A percentile compares a stretch with the other conserved stretches of the same genome.
These are phyloP conservation scores for Cicer pinnatifidum DNA, from an alignment of 306 rosid species.

Conservation along the genomic window DNA sequence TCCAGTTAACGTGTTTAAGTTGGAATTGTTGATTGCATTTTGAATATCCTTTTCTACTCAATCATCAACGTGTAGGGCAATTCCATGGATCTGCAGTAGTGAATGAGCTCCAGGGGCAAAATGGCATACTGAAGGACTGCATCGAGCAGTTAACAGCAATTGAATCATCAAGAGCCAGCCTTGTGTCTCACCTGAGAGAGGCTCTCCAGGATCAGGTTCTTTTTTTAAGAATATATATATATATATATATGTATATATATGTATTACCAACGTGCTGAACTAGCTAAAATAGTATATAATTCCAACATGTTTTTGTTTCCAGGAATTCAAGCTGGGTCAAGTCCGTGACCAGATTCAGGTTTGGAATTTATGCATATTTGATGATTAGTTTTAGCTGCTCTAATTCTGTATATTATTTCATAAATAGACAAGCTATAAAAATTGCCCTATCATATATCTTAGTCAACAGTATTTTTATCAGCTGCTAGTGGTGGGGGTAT, in stretches of 20 bases:
- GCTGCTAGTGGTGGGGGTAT: too few species aligned
- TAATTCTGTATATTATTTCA: conserved; percentile 10
- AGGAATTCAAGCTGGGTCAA: conserved; percentile 93
- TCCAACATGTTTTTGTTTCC: conserved; percentile 47
- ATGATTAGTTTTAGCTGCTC: conserved; percentile 23
- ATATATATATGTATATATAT: too few species aligned
- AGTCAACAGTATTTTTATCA: background rate
- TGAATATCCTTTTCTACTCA: conserved; percentile 40
- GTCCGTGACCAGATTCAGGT: conserved; percentile 91
- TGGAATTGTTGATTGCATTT: conserved; percentile 33
- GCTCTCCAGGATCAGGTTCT: conserved; percentile 94
- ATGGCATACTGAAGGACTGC: conserved; percentile 69
- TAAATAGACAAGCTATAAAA: background rate
- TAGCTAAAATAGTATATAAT: conserved; percentile 32
- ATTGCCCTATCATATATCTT: background rate
- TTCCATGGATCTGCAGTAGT: conserved; percentile 65
- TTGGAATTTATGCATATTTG: conserved; percentile 47
- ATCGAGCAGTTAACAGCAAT: conserved; percentile 73
- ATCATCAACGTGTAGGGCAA: conserved; percentile 54
- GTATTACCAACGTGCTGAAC: conserved; percentile 1
- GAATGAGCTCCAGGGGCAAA: conserved; percentile 84
- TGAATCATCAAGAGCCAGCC: conserved; percentile 80
- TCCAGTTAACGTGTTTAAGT: conserved; percentile 30
- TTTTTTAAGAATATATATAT: conserved; percentile 22
- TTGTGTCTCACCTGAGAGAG: conserved; percentile 83